Evolutionary conservation across 2,329 filamentous ascomycete species (phyloP).

Genomic region (Rhinocladiella similis): DNA sequence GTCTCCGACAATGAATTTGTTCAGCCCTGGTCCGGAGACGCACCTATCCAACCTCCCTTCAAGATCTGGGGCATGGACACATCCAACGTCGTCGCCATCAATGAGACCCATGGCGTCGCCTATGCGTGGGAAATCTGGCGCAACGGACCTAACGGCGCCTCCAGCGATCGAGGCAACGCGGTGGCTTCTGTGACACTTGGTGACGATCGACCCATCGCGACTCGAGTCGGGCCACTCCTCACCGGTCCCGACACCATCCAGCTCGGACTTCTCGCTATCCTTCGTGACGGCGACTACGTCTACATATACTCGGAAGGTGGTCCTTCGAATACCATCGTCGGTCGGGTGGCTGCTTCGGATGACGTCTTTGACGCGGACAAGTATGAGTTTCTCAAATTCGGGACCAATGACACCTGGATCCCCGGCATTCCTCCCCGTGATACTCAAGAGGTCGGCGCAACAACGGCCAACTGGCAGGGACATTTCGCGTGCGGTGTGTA

Average conservation of each 20-base stretch:
- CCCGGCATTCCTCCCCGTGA: background rate
- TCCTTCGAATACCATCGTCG: background rate
- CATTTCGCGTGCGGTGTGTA: background rate
- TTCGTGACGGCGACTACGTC: conserved; percentile 5
- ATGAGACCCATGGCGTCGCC: conserved; percentile 5
- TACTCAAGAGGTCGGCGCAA: background rate
- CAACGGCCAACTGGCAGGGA: background rate
- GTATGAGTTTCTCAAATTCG: conserved; percentile 3
- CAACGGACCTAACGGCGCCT: background rate
- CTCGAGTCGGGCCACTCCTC: conserved; percentile 1
- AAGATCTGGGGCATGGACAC: conserved; percentile 7
- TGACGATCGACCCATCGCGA: conserved; percentile 1
- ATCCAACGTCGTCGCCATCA: conserved; percentile 7
- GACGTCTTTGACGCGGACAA: conserved; percentile 5
- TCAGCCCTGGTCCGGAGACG: conserved; percentile 2
- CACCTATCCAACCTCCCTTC: background rate
- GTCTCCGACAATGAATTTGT: conserved; percentile 4
- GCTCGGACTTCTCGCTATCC: conserved; percentile 1
- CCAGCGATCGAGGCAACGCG: background rate
- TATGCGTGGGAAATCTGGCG: conserved; percentile 4
- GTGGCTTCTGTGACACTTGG: conserved; percentile 2
- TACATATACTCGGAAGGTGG: conserved; percentile 8
- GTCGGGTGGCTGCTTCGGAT: conserved; percentile 4
- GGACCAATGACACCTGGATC: background rate
- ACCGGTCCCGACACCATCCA: background rate